A percentile compares a stretch with the other conserved stretches of the same genome.
Evolutionary conservation across 2,329 filamentous ascomycete genomes (phyloP).

Genomic region (Chaetomiaceae sp.): DNA sequence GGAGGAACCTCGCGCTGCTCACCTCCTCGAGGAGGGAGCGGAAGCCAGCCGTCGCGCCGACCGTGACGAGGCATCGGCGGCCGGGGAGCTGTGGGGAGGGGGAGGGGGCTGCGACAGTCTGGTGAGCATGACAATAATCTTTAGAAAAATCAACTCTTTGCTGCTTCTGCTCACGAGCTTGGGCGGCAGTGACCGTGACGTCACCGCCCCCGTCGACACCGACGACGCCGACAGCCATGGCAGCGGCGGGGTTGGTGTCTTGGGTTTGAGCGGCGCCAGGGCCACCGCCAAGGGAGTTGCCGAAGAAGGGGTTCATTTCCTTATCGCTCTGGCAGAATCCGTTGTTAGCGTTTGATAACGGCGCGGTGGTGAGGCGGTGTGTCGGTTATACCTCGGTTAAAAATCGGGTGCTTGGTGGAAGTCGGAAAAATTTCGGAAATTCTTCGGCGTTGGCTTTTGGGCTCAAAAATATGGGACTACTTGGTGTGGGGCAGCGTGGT

Average conservation of each 20-base stretch:
- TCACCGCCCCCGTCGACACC: not conserved
- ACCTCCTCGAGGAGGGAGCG: constrained; percentile 63
- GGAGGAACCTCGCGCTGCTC: constrained; percentile 59
- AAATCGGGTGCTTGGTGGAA: not conserved
- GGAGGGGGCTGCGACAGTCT: not conserved
- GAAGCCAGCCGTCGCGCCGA: constrained; percentile 89
- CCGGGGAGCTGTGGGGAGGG: not conserved
- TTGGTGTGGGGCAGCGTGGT: too few relatives aligned
- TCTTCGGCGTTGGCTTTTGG: not conserved
- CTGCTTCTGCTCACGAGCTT: constrained; percentile 4
- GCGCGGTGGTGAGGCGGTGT: constrained; percentile 3
- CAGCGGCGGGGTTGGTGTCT: not conserved
- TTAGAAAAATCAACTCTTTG: not conserved
- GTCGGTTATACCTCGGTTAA: not conserved
- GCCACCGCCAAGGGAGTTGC: not conserved
- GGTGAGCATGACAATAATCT: not conserved
- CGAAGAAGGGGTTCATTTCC: not conserved
- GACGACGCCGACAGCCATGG: constrained; percentile 1
- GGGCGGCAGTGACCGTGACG: not conserved
- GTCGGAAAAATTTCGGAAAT: not conserved
- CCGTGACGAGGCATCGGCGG: constrained; percentile 70
- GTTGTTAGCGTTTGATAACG: too few relatives aligned
- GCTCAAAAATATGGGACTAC: too few relatives aligned
- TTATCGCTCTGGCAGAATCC: constrained; percentile 1
- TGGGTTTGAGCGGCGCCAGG: not conserved